Percentiles rank a stretch among this genome's conserved stretches.
These are phyloP conservation scores for Claviceps purpurea DNA, from an alignment of 2,329 filamentous ascomycete genomes.

Conservation along the genomic window DNA sequence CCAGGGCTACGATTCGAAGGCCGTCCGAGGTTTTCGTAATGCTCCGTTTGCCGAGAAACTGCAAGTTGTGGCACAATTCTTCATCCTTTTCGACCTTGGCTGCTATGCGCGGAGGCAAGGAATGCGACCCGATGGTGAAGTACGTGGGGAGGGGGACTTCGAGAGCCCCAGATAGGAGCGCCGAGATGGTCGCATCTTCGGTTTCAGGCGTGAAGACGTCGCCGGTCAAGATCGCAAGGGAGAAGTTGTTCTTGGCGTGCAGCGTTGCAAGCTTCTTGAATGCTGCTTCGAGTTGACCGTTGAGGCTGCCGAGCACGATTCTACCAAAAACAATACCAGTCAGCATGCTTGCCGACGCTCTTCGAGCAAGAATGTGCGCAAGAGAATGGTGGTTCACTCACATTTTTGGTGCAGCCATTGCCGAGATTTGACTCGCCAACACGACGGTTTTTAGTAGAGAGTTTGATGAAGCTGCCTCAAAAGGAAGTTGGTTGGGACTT, in stretches of 20 bases:
- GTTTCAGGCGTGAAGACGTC: conserved; percentile 60
- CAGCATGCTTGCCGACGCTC: background rate
- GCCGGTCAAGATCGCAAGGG: conserved; percentile 71
- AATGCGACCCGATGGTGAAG: conserved; percentile 64
- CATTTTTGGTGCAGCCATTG: conserved; percentile 37
- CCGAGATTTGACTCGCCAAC: background rate
- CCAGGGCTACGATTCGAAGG: conserved; percentile 73
- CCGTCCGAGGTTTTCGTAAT: conserved; percentile 83
- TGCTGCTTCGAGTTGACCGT: conserved; percentile 61
- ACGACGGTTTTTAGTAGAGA: background rate
- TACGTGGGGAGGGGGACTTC: conserved; percentile 72
- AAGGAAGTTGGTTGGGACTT: background rate
- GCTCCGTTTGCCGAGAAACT: conserved; percentile 77
- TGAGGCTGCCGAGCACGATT: conserved; percentile 70
- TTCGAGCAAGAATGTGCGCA: too few relatives aligned
- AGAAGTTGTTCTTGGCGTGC: conserved; percentile 78
- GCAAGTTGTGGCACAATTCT: conserved; percentile 77
- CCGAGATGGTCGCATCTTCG: conserved; percentile 43
- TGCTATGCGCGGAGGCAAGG: conserved; percentile 58
- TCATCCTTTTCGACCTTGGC: conserved; percentile 62
- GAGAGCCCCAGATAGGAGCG: conserved; percentile 60
- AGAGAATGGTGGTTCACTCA: conserved; percentile 14
- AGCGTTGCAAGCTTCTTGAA: conserved; percentile 71
- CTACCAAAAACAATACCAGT: conserved; percentile 23
- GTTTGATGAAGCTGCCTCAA: background rate